A percentile compares a stretch with the other conserved stretches of the same genome.
These are phyloP conservation scores for Verticillium albo-atrum DNA, from an alignment of 2,329 filamentous ascomycete genomes.

Conservation along the genomic window DNA sequence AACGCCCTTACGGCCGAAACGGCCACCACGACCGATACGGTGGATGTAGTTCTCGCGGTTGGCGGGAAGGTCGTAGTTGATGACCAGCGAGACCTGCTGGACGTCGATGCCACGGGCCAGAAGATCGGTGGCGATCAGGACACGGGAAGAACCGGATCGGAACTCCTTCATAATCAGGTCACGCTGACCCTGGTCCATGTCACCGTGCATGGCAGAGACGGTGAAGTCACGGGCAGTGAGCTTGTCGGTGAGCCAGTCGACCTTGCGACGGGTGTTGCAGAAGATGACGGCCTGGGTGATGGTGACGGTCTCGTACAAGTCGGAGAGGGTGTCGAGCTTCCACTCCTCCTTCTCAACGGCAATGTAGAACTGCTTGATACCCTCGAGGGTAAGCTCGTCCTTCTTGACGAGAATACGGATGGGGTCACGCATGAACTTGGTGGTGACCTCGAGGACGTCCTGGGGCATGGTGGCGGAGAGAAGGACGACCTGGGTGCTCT, in stretches of 20 bases:
- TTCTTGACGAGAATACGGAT: conserved; percentile 99
- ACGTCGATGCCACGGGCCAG: conserved; percentile 99
- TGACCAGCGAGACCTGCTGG: conserved; percentile 98
- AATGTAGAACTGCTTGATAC: conserved; percentile 99
- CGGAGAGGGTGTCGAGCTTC: conserved; percentile 98
- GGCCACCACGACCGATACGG: conserved; percentile 97
- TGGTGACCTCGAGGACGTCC: conserved; percentile 98
- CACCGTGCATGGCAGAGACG: conserved; percentile 99
- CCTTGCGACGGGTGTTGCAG: conserved; percentile 99
- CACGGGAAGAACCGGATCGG: conserved; percentile 96
- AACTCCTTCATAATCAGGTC: conserved; percentile 99
- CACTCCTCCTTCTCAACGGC: conserved; percentile 99
- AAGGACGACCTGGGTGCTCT: conserved; percentile 97
- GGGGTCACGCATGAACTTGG: conserved; percentile 99
- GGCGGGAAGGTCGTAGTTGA: conserved; percentile 98
- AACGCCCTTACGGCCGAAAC: conserved; percentile 99
- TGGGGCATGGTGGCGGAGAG: conserved; percentile 98
- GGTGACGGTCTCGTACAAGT: conserved; percentile 98
- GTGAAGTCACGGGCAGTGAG: conserved; percentile 98
- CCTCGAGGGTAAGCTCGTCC: conserved; percentile 98
- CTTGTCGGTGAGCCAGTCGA: conserved; percentile 99
- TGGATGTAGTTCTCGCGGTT: conserved; percentile 99
- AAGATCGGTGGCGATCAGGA: conserved; percentile 96
- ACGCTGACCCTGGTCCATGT: conserved; percentile 98
- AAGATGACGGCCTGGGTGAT: conserved; percentile 99